Evolutionary conservation across 2,329 filamentous ascomycete species (phyloP).

Genomic region (Pezicula radicicola): DNA sequence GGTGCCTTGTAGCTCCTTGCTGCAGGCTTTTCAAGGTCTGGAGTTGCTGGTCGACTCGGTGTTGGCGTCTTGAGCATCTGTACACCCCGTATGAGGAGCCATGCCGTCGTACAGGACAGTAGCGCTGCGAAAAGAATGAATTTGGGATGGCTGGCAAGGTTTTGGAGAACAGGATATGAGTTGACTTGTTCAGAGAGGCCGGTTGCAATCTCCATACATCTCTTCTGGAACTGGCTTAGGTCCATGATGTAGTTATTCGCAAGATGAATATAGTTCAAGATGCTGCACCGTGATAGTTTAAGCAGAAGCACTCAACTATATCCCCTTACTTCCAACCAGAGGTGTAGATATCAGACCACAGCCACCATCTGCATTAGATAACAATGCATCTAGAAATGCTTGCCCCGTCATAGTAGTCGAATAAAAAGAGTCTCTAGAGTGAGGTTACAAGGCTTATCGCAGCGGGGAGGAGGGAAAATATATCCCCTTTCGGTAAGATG

Average conservation of each 20-base stretch:
- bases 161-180: conserved; percentile 6
- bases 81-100: conserved; percentile 17
- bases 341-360: not conserved
- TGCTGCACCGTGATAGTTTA: not conserved
- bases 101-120: conserved; percentile 12
- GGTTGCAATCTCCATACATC: not conserved
- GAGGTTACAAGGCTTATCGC: not conserved
- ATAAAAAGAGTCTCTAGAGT: not conserved
- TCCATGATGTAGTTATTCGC: not conserved
- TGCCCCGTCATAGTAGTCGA: not conserved
- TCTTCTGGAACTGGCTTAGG: not conserved
- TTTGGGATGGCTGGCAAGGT: conserved; percentile 13
- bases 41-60: conserved; percentile 18
- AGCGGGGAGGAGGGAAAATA: not conserved
- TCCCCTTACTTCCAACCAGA: not conserved
- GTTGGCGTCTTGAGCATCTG: conserved; percentile 18
- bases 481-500: not conserved
- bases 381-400: not conserved
- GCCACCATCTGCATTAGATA: not conserved
- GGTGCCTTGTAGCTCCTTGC: conserved; percentile 22
- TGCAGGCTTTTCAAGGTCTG: conserved; percentile 26
- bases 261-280: not conserved
- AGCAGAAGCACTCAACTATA: not conserved
- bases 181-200: conserved; percentile 7
- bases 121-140: conserved; percentile 14